Evolutionary conservation across 2,329 filamentous ascomycete species (phyloP).

Genomic region (Microdochium paspali): DNA sequence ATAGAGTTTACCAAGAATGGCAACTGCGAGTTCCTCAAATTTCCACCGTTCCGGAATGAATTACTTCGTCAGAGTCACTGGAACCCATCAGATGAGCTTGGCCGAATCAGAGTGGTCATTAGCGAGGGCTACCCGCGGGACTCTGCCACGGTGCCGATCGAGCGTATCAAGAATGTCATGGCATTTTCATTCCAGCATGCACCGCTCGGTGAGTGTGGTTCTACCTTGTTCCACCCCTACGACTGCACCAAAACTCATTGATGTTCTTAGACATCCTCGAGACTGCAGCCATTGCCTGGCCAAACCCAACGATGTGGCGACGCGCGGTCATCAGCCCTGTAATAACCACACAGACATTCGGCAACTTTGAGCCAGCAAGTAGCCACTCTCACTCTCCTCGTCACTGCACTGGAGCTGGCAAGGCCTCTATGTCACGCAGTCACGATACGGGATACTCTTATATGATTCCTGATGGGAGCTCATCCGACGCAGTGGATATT

Average conservation of each 20-base stretch:
- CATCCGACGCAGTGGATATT: slow-evolving; percentile 8
- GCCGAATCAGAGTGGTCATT: slow-evolving; percentile 68
- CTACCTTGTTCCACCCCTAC: not conserved
- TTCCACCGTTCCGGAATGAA: slow-evolving; percentile 63
- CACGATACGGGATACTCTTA: not conserved
- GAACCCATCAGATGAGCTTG: slow-evolving; percentile 61
- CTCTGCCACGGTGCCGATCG: slow-evolving; percentile 42
- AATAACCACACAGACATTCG: slow-evolving; percentile 29
- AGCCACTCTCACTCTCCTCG: slow-evolving; percentile 56
- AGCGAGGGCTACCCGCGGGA: slow-evolving; percentile 60
- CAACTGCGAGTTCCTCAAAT: slow-evolving; percentile 53
- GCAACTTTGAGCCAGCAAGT: slow-evolving; percentile 37
- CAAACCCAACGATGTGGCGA: slow-evolving; percentile 62
- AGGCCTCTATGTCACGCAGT: slow-evolving; percentile 4
- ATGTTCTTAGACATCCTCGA: slow-evolving; percentile 57
- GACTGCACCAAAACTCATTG: not conserved
- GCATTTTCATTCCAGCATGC: slow-evolving; percentile 82
- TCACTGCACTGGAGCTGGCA: slow-evolving; percentile 15
- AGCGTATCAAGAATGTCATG: slow-evolving; percentile 62
- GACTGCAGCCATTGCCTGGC: slow-evolving; percentile 68
- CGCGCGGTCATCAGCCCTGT: slow-evolving; percentile 31
- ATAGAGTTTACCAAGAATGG: slow-evolving; percentile 45
- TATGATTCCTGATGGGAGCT: not conserved
- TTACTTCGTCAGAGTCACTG: slow-evolving; percentile 61
- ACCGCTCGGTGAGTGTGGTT: slow-evolving; percentile 50